These are phyloP conservation scores for Lagenaria siceraria DNA, from an alignment of 306 rosid genomes.

Conservation along the genomic window DNA sequence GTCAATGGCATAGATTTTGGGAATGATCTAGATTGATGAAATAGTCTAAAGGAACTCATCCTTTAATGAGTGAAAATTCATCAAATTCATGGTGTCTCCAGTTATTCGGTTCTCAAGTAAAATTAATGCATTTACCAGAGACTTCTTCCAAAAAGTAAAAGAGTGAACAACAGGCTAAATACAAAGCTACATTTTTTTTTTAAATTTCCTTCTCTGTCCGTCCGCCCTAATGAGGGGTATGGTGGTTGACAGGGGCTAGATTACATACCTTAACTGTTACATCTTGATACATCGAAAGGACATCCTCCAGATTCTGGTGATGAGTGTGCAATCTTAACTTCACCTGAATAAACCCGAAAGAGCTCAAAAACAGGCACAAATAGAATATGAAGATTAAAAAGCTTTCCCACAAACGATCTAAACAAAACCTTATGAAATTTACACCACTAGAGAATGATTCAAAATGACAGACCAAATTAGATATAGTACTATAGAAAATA, in stretches of 20 bases:
- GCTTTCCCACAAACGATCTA: not conserved
- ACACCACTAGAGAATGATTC: not conserved
- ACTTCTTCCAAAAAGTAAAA: not conserved
- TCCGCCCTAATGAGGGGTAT: not conserved
- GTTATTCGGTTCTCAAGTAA: not conserved
- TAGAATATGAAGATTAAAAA: not conserved
- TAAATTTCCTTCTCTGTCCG: too few species aligned
- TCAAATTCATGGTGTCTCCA: not conserved
- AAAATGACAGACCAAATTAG: not conserved
- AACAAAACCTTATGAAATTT: not conserved
- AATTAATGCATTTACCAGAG: not conserved
- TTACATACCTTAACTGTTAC: constrained; percentile 50
- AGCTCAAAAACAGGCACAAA: not conserved
- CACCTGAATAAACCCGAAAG: constrained; percentile 34
- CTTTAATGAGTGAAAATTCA: not conserved
- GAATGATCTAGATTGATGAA: not conserved
- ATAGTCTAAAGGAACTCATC: not conserved
- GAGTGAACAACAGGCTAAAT: not conserved
- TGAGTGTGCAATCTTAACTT: constrained; percentile 77
- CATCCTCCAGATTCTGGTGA: constrained; percentile 81
- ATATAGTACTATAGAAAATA: constrained; percentile 5
- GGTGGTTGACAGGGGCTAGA: not conserved
- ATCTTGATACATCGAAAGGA: constrained; percentile 60
- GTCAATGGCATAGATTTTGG: not conserved
- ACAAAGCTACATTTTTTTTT: not conserved